Percentiles rank a stretch among this genome's conserved stretches.
Conservation (phyloP, 768 basidiomycete species). For the Leccinum incarnatum region DNA sequence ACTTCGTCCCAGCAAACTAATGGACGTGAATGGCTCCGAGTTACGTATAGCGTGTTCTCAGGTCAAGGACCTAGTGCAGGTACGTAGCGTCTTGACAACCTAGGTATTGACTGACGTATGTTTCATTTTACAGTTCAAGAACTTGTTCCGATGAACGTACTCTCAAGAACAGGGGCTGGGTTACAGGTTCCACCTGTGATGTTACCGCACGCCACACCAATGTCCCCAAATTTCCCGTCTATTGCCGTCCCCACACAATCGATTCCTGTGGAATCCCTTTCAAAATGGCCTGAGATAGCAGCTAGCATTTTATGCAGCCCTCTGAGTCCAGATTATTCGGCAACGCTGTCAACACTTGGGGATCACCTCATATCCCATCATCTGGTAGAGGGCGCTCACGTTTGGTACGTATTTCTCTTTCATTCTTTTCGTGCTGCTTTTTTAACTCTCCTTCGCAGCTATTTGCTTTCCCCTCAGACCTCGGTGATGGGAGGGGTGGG, state of each 20-base stretch:
- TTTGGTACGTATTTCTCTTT: slow-evolving; percentile 55
- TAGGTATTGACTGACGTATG: slow-evolving; percentile 3
- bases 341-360: slow-evolving; percentile 79
- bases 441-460: slow-evolving; percentile 44
- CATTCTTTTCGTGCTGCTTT: not conserved
- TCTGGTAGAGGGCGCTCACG: slow-evolving; percentile 84
- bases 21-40: slow-evolving; percentile 71
- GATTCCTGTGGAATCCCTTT: slow-evolving; percentile 61
- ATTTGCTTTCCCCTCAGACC: slow-evolving; percentile 82
- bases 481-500: slow-evolving; percentile 71
- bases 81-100: slow-evolving; percentile 30
- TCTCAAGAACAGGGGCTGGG: slow-evolving; percentile 40
- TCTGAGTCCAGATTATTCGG: slow-evolving; percentile 62
- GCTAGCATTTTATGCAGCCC: slow-evolving; percentile 80
- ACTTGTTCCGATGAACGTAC: slow-evolving; percentile 55
- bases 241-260: slow-evolving; percentile 37
- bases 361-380: slow-evolving; percentile 73
- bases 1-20: slow-evolving; percentile 31
- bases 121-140: slow-evolving; percentile 60
- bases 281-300: slow-evolving; percentile 82
- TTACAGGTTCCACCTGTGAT: slow-evolving; percentile 38
- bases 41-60: slow-evolving; percentile 80
- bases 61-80: slow-evolving; percentile 79
- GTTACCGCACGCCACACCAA: slow-evolving; percentile 46
- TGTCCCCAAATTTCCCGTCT: slow-evolving; percentile 61